Base-by-base conservation (phyloP, 75 land plant genomes). In the Sequoia sempervirens region DNA sequence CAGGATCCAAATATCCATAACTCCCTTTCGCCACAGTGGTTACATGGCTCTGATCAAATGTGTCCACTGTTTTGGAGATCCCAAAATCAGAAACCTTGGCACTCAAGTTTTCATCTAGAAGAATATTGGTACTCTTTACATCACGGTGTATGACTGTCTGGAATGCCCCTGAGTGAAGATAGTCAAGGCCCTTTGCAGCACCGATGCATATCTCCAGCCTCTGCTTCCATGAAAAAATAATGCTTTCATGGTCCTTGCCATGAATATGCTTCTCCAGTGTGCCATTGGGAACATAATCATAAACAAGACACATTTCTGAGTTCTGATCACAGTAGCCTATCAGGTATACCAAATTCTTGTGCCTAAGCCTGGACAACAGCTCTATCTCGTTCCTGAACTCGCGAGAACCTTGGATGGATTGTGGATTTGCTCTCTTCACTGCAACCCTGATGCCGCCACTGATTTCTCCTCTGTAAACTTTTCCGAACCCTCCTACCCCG, bases 401-500 rank as follows among this genome's bases (percentile, higher is more conserved):
- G 5, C n/a, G 46, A 40, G 83, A 20, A 43, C 87, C 87, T 53
- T 86, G 87, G 12, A 53, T 69, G 8, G 87, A 83, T 18, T 8
- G 34, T n/a, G 87, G 56, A 80, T 52, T 86, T 23, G 80, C 87
- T 32, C 87, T 45, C 85, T 86, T 86, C 40, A 86, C 87, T 37
- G 87, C 87, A 50, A 86, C 87, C 34, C 56, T 83, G 37, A 61
- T 83, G 15, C 87, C 87, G 37, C 82, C 86, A 20, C 75, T 66
- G 15, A 86, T 41, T 41, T 46, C 69, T 43, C 87, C 87, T 54
- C 83, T 53, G 54, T 86, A 86, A n/a, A 86, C 95, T 82, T 93
- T 93, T 14, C 94, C 95, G 79, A 91, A 95, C 3, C 97, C 95
- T 74, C 93, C 98, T 45, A 92, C 95, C 2, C 98, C 98, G 54